These are phyloP conservation scores for Cerioporus squamosus DNA, from an alignment of 1,284 basidiomycete genomes.

Conservation along the genomic window DNA sequence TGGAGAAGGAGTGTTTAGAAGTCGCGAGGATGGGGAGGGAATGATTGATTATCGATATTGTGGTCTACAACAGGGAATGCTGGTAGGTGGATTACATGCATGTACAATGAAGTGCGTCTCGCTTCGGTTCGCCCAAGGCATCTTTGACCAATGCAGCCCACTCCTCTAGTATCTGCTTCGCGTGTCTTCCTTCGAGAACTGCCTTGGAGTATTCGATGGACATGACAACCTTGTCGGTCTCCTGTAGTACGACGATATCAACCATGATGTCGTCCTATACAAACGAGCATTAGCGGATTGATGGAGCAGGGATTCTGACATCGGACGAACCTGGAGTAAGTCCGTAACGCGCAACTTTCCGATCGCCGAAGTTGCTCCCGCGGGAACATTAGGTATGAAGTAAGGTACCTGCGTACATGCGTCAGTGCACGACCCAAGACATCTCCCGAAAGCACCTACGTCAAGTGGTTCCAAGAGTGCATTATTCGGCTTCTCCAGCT, in stretches of 20 bases:
- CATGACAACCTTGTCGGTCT: conserved; percentile 41
- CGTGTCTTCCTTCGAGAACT: conserved; percentile 37
- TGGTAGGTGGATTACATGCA: not conserved
- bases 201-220: conserved; percentile 43
- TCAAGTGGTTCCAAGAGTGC: conserved; percentile 14
- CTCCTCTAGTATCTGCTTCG: conserved; percentile 26
- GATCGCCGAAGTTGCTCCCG: not conserved
- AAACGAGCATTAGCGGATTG: conserved; percentile 10
- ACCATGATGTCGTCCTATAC: conserved; percentile 48
- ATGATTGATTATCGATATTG: conserved; percentile 21
- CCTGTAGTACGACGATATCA: conserved; percentile 40
- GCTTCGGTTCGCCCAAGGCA: not conserved
- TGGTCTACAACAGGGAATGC: not conserved
- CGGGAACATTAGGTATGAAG: conserved; percentile 21
- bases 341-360: conserved; percentile 19
- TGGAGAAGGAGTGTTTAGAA: conserved; percentile 78
- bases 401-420: conserved; percentile 18
- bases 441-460: not conserved
- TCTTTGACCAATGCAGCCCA: conserved; percentile 35
- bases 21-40: conserved; percentile 66
- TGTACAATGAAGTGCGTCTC: conserved; percentile 10
- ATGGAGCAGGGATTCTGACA: not conserved
- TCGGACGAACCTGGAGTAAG: conserved; percentile 14
- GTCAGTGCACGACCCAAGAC: not conserved
- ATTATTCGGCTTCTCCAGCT: conserved; percentile 15